Percentiles rank a stretch among this genome's conserved stretches.
These are phyloP conservation scores for Stephania yunnanensis DNA, from an alignment of 164 flowering plant genomes.

Conservation along the genomic window DNA sequence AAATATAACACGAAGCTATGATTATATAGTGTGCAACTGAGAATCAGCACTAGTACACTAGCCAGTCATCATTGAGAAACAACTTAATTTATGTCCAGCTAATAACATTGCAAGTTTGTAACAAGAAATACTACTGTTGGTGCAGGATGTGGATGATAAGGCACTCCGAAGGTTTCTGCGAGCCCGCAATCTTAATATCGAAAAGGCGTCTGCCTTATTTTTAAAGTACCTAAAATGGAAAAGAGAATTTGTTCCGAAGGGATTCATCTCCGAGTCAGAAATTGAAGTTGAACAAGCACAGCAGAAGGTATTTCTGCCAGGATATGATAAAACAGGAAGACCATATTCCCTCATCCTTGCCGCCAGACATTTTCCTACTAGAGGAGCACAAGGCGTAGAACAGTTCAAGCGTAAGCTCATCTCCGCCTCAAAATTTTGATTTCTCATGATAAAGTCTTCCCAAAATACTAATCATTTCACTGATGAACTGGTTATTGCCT, in stretches of 20 bases:
- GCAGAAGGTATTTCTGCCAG: conserved; percentile 69
- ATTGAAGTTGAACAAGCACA: conserved; percentile 52
- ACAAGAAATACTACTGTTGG: not conserved
- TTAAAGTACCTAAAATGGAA: conserved; percentile 72
- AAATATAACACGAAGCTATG: too few relatives aligned
- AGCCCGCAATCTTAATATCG: conserved; percentile 66
- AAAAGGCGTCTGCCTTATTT: conserved; percentile 55
- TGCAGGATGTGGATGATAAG: conserved; percentile 38
- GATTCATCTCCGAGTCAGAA: conserved; percentile 45
- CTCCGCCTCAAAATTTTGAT: not conserved
- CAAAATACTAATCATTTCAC: not conserved
- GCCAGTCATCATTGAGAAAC: not conserved
- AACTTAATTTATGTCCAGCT: not conserved
- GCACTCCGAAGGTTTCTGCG: conserved; percentile 74
- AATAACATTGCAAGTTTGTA: not conserved
- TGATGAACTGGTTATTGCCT: not conserved
- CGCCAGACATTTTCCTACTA: conserved; percentile 37
- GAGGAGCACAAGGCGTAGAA: conserved; percentile 42
- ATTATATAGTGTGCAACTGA: too few relatives aligned
- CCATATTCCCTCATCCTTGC: conserved; percentile 12
- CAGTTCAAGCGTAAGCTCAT: conserved; percentile 62
- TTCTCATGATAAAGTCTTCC: too few relatives aligned
- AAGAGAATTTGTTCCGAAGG: conserved; percentile 48
- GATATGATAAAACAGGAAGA: conserved; percentile 33
- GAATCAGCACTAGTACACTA: not conserved